phyloP scores from a whole-genome alignment of 2,329 filamentous ascomycete genomes.

The Cadophora gregata region DNA sequence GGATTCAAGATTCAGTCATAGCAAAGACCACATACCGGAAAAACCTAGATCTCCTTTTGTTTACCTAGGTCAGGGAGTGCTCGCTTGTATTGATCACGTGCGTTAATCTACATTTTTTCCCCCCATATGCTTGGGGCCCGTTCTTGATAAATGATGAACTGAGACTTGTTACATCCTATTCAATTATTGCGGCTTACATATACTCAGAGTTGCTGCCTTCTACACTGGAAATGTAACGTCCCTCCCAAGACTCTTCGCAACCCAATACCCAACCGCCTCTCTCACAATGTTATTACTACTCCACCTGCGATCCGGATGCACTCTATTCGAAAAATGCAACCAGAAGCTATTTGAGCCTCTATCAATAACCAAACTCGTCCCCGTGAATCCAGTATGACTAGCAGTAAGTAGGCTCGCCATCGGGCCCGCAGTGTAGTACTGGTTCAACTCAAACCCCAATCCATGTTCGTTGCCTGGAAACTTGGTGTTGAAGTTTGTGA shows the following conservation, averaged over 20 bases:
- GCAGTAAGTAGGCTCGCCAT: constrained; percentile 39
- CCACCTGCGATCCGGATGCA: constrained; percentile 39
- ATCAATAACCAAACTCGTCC: constrained; percentile 41
- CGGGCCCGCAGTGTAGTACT: constrained; percentile 23
- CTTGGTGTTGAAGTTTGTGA: constrained; percentile 44
- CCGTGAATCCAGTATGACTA: constrained; percentile 42
- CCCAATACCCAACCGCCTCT: constrained; percentile 2
- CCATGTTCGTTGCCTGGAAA: constrained; percentile 34
- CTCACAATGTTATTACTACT: constrained; percentile 19
- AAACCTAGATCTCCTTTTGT: too few relatives aligned
- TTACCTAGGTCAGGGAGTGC: too few relatives aligned
- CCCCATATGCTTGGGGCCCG: too few relatives aligned
- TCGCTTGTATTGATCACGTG: too few relatives aligned
- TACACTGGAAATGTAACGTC: not conserved
- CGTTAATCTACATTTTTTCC: too few relatives aligned
- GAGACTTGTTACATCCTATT: too few relatives aligned
- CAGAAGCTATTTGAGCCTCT: constrained; percentile 37
- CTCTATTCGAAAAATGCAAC: constrained; percentile 39
- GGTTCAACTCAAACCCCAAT: constrained; percentile 7
- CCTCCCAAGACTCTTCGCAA: constrained; percentile 5
- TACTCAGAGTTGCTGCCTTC: too few relatives aligned
- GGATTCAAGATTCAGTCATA: too few relatives aligned
- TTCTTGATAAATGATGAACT: too few relatives aligned
- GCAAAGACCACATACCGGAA: too few relatives aligned
- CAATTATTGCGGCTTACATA: too few relatives aligned